Evolutionary conservation across 768 basidiomycete genomes (phyloP).

Genomic region (Amanita subjunquillea): DNA sequence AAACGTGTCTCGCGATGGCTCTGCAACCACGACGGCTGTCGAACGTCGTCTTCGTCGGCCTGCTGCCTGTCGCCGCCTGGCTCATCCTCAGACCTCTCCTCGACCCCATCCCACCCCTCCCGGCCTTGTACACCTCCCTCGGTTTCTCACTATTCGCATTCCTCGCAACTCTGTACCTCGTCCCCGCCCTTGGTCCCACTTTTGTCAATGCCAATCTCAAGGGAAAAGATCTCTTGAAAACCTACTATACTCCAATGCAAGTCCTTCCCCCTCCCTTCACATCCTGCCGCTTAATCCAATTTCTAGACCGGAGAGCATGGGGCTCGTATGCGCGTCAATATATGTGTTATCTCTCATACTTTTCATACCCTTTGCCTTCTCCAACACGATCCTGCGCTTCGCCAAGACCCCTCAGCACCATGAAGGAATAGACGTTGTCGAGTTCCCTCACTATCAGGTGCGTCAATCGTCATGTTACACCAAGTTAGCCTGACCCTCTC

Average conservation of each 20-base stretch:
- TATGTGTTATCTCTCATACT: conserved; percentile 83
- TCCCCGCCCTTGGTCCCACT: conserved; percentile 74
- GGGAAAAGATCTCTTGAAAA: conserved; percentile 84
- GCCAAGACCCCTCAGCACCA: conserved; percentile 28
- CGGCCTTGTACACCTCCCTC: conserved; percentile 65
- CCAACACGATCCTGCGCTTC: conserved; percentile 48
- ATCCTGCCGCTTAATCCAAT: background rate
- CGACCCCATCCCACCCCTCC: conserved; percentile 57
- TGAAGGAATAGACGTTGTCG: conserved; percentile 56
- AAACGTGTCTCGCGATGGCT: background rate
- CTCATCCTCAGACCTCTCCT: conserved; percentile 65
- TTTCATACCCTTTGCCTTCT: conserved; percentile 95
- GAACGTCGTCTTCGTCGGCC: conserved; percentile 38
- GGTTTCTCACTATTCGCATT: conserved; percentile 84
- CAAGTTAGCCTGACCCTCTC: background rate
- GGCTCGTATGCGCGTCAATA: conserved; percentile 81
- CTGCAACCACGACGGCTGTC: conserved; percentile 33
- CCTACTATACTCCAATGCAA: conserved; percentile 61
- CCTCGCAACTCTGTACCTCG: conserved; percentile 59
- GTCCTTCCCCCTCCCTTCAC: conserved; percentile 15
- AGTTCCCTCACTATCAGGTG: conserved; percentile 76
- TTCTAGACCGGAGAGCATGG: conserved; percentile 87
- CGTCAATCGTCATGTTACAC: conserved; percentile 11
- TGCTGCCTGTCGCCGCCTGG: conserved; percentile 64
- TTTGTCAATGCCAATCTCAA: conserved; percentile 78